These are phyloP conservation scores for Suillus discolor DNA, from an alignment of 768 basidiomycete species.

Conservation along the genomic window DNA sequence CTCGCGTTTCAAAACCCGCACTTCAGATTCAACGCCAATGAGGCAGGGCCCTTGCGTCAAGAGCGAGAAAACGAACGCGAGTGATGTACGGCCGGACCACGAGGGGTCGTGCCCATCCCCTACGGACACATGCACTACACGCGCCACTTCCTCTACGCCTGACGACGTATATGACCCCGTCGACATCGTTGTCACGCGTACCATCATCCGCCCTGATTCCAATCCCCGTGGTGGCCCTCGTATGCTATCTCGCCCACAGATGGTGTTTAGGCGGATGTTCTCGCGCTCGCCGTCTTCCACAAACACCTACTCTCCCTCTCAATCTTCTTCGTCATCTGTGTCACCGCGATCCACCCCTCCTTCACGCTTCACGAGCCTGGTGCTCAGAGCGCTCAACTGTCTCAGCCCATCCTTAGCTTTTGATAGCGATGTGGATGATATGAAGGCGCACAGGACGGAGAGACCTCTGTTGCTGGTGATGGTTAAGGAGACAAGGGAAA, in stretches of 20 bases:
- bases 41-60: constrained; percentile 23
- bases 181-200: constrained; percentile 36
- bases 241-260: neutral
- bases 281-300: constrained; percentile 24
- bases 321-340: constrained; percentile 12
- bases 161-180: constrained; percentile 31
- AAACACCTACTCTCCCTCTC: constrained; percentile 26
- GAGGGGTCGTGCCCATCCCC: constrained; percentile 1
- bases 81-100: constrained; percentile 31
- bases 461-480: constrained; percentile 11
- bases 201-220: constrained; percentile 36
- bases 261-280: neutral
- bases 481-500: constrained; percentile 35
- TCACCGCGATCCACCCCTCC: constrained; percentile 7
- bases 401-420: too few relatives aligned
- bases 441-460: too few relatives aligned
- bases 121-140: neutral
- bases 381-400: constrained; percentile 19
- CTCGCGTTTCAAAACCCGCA: constrained; percentile 13
- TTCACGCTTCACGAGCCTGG: constrained; percentile 23
- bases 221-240: neutral
- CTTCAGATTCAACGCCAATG: constrained; percentile 23
- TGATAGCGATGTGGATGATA: too few relatives aligned
- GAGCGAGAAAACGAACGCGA: constrained; percentile 12
- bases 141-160: constrained; percentile 6